Base-by-base conservation (phyloP, 2,329 filamentous ascomycete species). In the Penicillium corylophilum region DNA sequence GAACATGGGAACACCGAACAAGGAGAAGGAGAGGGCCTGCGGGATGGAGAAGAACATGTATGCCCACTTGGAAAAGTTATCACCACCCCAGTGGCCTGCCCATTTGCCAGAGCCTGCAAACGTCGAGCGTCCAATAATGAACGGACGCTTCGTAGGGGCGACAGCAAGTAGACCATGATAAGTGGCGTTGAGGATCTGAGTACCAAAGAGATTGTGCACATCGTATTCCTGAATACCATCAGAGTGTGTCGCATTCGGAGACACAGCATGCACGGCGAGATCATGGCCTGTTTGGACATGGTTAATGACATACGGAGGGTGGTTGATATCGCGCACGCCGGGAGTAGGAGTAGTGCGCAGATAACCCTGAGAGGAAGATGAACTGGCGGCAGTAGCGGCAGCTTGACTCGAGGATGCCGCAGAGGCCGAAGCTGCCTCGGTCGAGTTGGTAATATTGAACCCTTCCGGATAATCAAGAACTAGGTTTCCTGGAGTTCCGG, bases 41-140 rank as follows among this genome's bases (percentile, higher is more conserved):
- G 88, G 83, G 61, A 94, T 94, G 10, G 85, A 85, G 68, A 87
- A 85, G 70, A 82, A 87, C 82, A 92, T 88, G 67, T 85, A 87
- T 0, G 80, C 79, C 83, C 87, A 93, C 13, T 82, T 79, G 3
- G 85, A 86, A 16, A 77, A 74, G 64, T 91, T 92, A 68, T 93
- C 85, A 29, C 87, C 88, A 26, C 89, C 88, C 89, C 89, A 95
- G 70, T 94, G 89, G 1, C 88, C 89, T 1, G 88, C 86, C 74
- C 82, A 87, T 67, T 83, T 84, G 1, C 90, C 90, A 0, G 83
- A 83, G 3, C 90, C 89, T 9, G 88, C 80, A 64, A 93, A 94
- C 1, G 89, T 94, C 35, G 86, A 89, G 15, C 90, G 85, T 0
- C 87, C 88, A 63, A 95, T 90, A 65, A 95, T 88, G 71, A 95